These are phyloP conservation scores for Marasmius fiardii DNA, from an alignment of 1,284 basidiomycete species.

Conservation along the genomic window DNA sequence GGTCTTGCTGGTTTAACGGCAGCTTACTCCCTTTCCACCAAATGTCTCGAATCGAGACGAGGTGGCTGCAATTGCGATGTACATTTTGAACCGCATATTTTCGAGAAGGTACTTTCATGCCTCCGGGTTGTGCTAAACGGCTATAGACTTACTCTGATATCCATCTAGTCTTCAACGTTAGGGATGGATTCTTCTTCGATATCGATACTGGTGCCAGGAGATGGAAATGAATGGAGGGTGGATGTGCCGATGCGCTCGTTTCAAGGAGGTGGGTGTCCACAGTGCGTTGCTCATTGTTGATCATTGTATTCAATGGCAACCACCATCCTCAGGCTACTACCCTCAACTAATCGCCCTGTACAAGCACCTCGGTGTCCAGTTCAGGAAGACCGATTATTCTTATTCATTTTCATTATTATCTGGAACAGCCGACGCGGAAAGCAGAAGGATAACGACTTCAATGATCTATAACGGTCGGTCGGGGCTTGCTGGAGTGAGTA, in stretches of 20 bases:
- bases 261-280: slow-evolving; percentile 55
- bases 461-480: slow-evolving; percentile 67
- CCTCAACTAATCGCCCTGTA: slow-evolving; percentile 65
- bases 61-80: slow-evolving; percentile 26
- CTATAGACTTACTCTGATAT: slow-evolving; percentile 13
- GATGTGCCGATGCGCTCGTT: slow-evolving; percentile 81
- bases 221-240: slow-evolving; percentile 42
- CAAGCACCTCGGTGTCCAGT: slow-evolving; percentile 48
- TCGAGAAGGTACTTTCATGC: slow-evolving; percentile 58
- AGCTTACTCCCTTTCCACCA: slow-evolving; percentile 51
- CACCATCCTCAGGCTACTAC: slow-evolving; percentile 64
- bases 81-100: slow-evolving; percentile 63
- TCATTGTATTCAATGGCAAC: not conserved
- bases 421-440: slow-evolving; percentile 17
- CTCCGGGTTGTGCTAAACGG: not conserved
- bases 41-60: slow-evolving; percentile 8
- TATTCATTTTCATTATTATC: slow-evolving; percentile 64
- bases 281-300: not conserved
- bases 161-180: slow-evolving; percentile 38
- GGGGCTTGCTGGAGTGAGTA: slow-evolving; percentile 50
- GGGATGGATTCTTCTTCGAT: slow-evolving; percentile 60
- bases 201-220: slow-evolving; percentile 31
- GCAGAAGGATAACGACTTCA: slow-evolving; percentile 37
- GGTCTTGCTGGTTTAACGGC: slow-evolving; percentile 72
- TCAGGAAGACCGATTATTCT: slow-evolving; percentile 52